These are phyloP conservation scores for Leccinum broughii DNA, from an alignment of 768 basidiomycete genomes.

Conservation along the genomic window DNA sequence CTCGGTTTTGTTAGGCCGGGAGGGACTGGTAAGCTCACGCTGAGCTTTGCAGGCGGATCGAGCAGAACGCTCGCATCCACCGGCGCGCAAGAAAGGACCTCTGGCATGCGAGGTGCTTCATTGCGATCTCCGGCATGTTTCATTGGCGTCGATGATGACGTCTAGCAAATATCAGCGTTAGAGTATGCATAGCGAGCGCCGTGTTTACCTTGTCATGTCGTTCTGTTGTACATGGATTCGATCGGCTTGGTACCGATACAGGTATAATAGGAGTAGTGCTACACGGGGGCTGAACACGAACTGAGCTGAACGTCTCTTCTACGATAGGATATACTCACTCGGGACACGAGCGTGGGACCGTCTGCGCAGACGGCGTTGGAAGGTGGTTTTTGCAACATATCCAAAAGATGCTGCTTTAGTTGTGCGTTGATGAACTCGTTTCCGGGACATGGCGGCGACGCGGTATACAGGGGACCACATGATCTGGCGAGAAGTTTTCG, in stretches of 20 bases:
- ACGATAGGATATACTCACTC: constrained; percentile 2
- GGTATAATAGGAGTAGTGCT: background rate
- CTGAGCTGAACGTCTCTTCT: background rate
- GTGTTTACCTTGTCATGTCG: constrained; percentile 6
- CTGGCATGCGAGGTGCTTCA: background rate
- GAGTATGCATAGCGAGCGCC: background rate
- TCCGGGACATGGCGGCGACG: background rate
- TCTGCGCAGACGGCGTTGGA: background rate
- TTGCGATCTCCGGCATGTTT: background rate
- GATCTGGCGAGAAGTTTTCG: constrained; percentile 3
- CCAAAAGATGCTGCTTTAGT: constrained; percentile 2
- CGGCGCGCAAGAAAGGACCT: constrained; percentile 1
- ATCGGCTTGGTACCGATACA: background rate
- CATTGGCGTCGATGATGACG: constrained; percentile 3
- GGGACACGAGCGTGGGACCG: background rate
- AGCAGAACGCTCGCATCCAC: background rate
- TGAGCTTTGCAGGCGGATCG: background rate
- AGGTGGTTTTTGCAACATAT: background rate
- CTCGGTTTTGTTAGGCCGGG: constrained; percentile 10
- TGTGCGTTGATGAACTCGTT: background rate
- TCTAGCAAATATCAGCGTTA: constrained; percentile 7
- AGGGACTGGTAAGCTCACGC: constrained; percentile 10
- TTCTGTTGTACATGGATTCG: background rate
- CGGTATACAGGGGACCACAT: constrained; percentile 7
- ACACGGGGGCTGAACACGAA: constrained; percentile 3